phyloP scores from a whole-genome alignment of 2,329 filamentous ascomycete species.

The Rutstroemia sydowiana region DNA sequence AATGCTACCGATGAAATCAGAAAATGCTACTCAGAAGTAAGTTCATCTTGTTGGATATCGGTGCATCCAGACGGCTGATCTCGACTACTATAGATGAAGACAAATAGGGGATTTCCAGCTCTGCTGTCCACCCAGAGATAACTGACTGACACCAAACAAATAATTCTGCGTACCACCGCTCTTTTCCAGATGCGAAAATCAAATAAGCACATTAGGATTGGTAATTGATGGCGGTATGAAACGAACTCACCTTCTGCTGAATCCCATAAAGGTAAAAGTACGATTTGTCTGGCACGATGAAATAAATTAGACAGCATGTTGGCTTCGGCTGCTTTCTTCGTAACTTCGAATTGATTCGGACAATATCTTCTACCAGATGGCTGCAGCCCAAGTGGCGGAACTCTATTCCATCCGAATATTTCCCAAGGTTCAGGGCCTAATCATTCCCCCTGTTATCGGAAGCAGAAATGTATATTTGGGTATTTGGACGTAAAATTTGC shows the following conservation, averaged over 20 bases:
- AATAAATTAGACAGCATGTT: slow-evolving; percentile 24
- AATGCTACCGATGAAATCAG: slow-evolving; percentile 48
- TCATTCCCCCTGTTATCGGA: too few species aligned
- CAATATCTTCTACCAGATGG: slow-evolving; percentile 13
- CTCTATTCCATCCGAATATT: too few species aligned
- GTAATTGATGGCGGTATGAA: too few species aligned
- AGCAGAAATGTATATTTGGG: too few species aligned
- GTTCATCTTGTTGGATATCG: slow-evolving; percentile 41
- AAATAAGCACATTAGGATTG: background rate
- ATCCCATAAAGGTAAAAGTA: slow-evolving; percentile 29
- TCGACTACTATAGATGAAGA: slow-evolving; percentile 28
- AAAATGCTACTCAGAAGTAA: too few species aligned
- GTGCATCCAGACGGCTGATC: slow-evolving; percentile 36
- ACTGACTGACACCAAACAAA: slow-evolving; percentile 30
- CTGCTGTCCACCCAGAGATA: slow-evolving; percentile 22
- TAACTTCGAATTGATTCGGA: slow-evolving; percentile 9
- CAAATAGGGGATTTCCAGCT: slow-evolving; percentile 29
- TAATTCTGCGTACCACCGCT: slow-evolving; percentile 24
- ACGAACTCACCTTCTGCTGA: slow-evolving; percentile 19
- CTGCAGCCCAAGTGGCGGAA: too few species aligned
- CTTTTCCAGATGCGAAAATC: slow-evolving; percentile 1
- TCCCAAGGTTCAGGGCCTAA: too few species aligned
- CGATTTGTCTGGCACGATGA: slow-evolving; percentile 24
- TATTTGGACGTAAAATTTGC: too few species aligned
- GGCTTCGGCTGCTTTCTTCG: slow-evolving; percentile 22